phyloP scores from a whole-genome alignment of 495 filamentous ascomycete species.

The Wilcoxina mikolae region DNA sequence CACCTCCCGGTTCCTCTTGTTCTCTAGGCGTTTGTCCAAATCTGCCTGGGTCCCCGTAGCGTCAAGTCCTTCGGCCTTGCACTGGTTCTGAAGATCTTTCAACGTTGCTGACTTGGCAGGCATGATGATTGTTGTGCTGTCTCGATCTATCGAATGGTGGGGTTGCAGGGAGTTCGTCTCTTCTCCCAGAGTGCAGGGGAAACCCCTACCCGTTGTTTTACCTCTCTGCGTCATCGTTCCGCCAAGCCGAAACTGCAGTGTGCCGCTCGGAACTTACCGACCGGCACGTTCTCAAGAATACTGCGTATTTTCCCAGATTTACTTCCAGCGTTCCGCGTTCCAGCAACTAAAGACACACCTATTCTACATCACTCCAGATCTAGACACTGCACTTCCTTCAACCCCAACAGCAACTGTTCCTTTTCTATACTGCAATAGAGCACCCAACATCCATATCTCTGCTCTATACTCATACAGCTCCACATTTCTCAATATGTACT shows the following conservation, averaged over 20 bases:
- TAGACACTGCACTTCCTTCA: too few species aligned
- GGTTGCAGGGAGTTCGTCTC: neutral
- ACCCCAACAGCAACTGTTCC: too few species aligned
- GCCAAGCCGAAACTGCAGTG: neutral
- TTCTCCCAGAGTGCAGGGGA: neutral
- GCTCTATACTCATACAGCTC: too few species aligned
- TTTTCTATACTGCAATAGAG: too few species aligned
- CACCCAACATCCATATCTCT: too few species aligned
- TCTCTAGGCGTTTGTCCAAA: too few species aligned
- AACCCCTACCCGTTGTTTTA: neutral
- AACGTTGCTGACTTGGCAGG: neutral
- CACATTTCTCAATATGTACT: too few species aligned
- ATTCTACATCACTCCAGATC: too few species aligned
- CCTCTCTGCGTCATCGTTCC: neutral
- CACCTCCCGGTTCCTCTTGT: too few species aligned
- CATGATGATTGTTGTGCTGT: neutral
- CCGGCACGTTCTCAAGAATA: neutral
- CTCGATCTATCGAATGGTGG: neutral
- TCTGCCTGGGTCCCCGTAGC: neutral
- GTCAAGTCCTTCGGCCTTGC: neutral
- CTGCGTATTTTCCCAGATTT: neutral
- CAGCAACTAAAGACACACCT: neutral
- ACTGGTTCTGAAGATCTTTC: neutral
- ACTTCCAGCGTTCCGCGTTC: slow-evolving; percentile 4
- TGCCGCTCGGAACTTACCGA: neutral